Conservation (phyloP, 140 eudicot genomes). For the Anethum foeniculum region DNA sequence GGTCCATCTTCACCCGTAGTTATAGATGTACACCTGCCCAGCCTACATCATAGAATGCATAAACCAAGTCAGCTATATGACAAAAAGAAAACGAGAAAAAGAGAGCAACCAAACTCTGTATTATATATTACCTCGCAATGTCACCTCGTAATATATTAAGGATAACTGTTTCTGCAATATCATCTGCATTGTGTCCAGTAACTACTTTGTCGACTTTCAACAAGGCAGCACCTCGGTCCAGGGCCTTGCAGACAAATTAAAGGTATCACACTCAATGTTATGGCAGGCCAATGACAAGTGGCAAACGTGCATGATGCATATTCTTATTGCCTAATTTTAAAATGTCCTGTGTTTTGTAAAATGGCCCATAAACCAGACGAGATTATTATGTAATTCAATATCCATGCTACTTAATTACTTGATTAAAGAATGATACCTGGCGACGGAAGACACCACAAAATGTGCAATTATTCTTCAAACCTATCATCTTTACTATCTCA, state of each 20-base stretch:
- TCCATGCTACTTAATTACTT: background rate
- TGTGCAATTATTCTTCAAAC: slow-evolving; percentile 91
- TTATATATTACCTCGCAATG: slow-evolving; percentile 67
- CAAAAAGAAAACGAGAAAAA: background rate
- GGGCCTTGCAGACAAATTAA: slow-evolving; percentile 44
- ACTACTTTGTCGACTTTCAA: slow-evolving; percentile 90
- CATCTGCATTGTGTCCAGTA: slow-evolving; percentile 97
- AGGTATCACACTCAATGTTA: background rate
- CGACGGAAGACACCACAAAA: slow-evolving; percentile 97
- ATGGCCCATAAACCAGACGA: background rate
- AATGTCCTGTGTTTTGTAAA: background rate
- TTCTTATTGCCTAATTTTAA: background rate
- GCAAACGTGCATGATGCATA: background rate
- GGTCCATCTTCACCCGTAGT: slow-evolving; percentile 99
- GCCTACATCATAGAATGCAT: slow-evolving; percentile 33
- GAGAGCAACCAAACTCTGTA: background rate
- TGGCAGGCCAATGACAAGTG: background rate
- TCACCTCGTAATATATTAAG: slow-evolving; percentile 89
- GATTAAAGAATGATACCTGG: slow-evolving; percentile 37
- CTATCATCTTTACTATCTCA: slow-evolving; percentile 87
- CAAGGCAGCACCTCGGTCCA: slow-evolving; percentile 96
- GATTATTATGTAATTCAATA: background rate
- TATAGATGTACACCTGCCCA: slow-evolving; percentile 92
- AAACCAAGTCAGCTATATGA: slow-evolving; percentile 15
- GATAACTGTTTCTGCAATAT: slow-evolving; percentile 90